Evolutionary conservation across 2,329 filamentous ascomycete species (phyloP), one percentile per base, ranked within the genome.

Genomic region (Cercospora sesami): DNA sequence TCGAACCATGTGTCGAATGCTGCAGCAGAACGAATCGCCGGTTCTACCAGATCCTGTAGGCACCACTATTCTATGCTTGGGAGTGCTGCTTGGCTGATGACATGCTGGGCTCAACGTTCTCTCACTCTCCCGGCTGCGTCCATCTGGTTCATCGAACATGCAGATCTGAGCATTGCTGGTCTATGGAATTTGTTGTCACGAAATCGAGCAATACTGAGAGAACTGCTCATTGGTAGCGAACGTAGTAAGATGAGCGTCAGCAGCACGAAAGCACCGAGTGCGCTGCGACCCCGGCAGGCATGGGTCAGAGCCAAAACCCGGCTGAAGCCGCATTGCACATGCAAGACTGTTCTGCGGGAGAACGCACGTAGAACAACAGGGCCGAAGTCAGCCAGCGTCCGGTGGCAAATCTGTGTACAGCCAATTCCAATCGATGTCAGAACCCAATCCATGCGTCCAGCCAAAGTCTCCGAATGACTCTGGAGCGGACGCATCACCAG

Each of bases 321-420:
- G 21, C 48, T 14, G 23, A 53, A 53, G 48, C 48, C 21, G 21
- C 21, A 16, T 26, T 53, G 23, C 21, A 53, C 48, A 14, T 53
- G 48, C 21, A 53, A 14, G 21, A 14, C 21, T 16, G 21, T 26
- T 53, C 21, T 23, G 23, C 21, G 48, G 21, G 21, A 28, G 21
- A 26, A 53, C 12, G 48, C 48, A 53, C 48, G 39, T 16, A 42
- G 33, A 36, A n/a, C n/a, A 39, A 28, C 14, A 28, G 16, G 36
- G 7, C 21, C 23, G 33, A 42, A 16, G 14, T 33, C 58, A 60
- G 33, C n/a, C 21, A 36, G 26, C 4, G 28, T 60, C 39, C 8
- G 63, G 60, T 30, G 63, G 64, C 61, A 70, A 39, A 51, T 70
- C 66, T 16, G 66, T 21, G 30, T 60, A 30, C n/a, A 68, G 48